Percentiles rank a stretch among this genome's conserved stretches.
Conservation (phyloP, 768 basidiomycete species). For the Leucosporidium creatinivorum region DNA sequence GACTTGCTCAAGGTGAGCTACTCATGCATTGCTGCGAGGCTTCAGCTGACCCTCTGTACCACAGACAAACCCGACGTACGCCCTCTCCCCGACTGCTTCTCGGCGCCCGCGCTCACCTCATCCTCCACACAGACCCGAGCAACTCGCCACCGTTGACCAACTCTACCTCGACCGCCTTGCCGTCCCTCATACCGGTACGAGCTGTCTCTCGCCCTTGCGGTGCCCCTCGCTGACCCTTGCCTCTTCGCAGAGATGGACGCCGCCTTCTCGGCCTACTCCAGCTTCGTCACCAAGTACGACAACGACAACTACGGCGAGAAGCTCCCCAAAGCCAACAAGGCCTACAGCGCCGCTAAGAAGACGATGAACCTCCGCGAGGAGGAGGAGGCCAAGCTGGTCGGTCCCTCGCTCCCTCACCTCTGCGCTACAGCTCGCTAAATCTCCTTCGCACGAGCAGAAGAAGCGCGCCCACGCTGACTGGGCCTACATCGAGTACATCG, state of each 20-base stretch:
- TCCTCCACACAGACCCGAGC: conserved; percentile 42
- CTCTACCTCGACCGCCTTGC: conserved; percentile 61
- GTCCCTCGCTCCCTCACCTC: neutral
- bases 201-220: neutral
- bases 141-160: conserved; percentile 52
- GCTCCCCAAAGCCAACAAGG: conserved; percentile 69
- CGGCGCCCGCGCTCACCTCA: neutral
- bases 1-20: conserved; percentile 54
- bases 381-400: conserved; percentile 28
- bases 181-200: conserved; percentile 67
- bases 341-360: conserved; percentile 43
- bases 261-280: conserved; percentile 77
- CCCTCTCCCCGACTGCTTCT: neutral
- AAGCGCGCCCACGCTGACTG: conserved; percentile 2
- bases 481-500: conserved; percentile 35
- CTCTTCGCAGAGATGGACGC: conserved; percentile 50
- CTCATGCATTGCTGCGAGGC: conserved; percentile 9
- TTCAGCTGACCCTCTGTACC: neutral
- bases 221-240: neutral
- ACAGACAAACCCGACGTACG: conserved; percentile 20
- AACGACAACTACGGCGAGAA: conserved; percentile 69
- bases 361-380: conserved; percentile 18
- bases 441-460: neutral
- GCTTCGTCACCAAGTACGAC: conserved; percentile 73
- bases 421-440: neutral